phyloP scores from a whole-genome alignment of 73 alveolate genomes.

The Symbiodinium natans region DNA sequence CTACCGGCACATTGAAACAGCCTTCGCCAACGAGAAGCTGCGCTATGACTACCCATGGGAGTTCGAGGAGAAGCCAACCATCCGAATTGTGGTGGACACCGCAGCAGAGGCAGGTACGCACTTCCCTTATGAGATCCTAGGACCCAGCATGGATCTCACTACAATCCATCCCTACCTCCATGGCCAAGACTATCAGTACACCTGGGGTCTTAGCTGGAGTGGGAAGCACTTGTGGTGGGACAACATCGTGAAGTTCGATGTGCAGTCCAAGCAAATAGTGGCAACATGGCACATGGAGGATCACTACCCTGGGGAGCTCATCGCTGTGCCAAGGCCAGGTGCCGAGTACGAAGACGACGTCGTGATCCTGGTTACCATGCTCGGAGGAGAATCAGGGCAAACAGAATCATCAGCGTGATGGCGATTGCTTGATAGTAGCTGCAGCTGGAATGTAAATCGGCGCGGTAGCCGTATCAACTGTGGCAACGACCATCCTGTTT shows the following conservation, averaged over 20 bases:
- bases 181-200: background rate
- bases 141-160: background rate
- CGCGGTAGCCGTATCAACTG: background rate
- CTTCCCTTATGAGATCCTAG: background rate
- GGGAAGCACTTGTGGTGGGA: background rate
- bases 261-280: background rate
- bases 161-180: background rate
- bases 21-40: slow-evolving; percentile 11
- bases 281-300: background rate
- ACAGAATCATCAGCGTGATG: background rate
- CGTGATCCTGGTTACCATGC: background rate
- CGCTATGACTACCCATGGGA: background rate
- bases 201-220: background rate
- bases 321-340: background rate
- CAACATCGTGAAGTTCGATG: background rate
- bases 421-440: background rate
- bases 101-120: background rate
- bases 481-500: background rate
- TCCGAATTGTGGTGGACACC: background rate
- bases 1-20: slow-evolving; percentile 9
- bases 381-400: background rate
- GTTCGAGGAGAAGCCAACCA: background rate
- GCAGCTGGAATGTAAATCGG: background rate
- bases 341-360: background rate
- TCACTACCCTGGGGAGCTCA: background rate